Conservation (phyloP, 2,329 filamentous ascomycete genomes). For the Coleophoma cylindrospora region DNA sequence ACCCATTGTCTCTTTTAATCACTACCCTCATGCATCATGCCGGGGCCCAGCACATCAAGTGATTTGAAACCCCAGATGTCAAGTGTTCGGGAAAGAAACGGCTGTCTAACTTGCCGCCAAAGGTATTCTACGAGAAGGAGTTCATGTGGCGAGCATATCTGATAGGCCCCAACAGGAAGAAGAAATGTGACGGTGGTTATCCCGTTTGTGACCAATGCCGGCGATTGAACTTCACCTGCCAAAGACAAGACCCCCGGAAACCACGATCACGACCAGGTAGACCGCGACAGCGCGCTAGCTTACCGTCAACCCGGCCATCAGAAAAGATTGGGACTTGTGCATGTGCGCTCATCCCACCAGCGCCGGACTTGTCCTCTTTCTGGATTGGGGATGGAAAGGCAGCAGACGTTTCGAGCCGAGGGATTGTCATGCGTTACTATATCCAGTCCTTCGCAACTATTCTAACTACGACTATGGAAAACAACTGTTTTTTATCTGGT, state of each 20-base stretch:
- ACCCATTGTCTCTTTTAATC: too few species aligned
- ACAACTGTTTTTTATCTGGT: neutral
- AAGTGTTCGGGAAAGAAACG: too few species aligned
- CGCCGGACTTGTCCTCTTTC: neutral
- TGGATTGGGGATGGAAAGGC: neutral
- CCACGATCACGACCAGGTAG: neutral
- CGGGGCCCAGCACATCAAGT: too few species aligned
- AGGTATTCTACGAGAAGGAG: too few species aligned
- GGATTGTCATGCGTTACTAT: conserved; percentile 4
- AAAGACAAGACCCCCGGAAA: neutral
- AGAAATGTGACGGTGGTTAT: conserved; percentile 3
- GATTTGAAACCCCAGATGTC: too few species aligned
- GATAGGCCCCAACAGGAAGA: neutral
- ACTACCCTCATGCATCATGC: too few species aligned
- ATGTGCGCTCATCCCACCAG: neutral
- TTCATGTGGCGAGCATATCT: too few species aligned
- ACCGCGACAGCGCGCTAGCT: too few species aligned
- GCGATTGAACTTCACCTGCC: conserved; percentile 3
- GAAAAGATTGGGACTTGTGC: neutral
- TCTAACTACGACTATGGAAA: conserved; percentile 3
- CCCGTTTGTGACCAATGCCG: conserved; percentile 1
- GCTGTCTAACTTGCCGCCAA: too few species aligned
- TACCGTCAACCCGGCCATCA: neutral
- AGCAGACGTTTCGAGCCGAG: too few species aligned
- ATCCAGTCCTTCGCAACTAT: conserved; percentile 1